A percentile compares a stretch with the other conserved stretches of the same genome.
These are phyloP conservation scores for Salix arbutifolia DNA, from an alignment of 345 rosid genomes.

Conservation along the genomic window DNA sequence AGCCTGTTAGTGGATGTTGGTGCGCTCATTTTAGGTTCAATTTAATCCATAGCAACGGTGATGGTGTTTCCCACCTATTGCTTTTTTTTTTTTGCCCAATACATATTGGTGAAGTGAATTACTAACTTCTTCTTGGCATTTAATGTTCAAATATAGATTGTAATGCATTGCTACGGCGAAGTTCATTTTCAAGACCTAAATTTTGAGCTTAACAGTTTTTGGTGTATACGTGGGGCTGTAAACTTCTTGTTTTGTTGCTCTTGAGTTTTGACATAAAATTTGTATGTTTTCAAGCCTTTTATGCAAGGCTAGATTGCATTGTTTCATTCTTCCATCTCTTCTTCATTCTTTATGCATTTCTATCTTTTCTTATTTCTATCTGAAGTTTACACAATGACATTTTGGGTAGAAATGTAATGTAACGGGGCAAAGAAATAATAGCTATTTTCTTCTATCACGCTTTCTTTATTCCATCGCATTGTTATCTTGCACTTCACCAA, in stretches of 20 bases:
- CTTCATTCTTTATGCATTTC: neutral
- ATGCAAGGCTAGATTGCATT: neutral
- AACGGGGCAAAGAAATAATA: neutral
- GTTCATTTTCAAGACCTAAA: neutral
- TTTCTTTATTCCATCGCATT: neutral
- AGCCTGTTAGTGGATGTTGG: neutral
- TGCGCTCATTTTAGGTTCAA: neutral
- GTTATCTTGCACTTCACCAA: neutral
- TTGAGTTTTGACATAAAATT: neutral
- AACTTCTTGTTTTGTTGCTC: neutral
- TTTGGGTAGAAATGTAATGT: neutral
- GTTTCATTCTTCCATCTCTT: neutral
- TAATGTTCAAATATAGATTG: neutral
- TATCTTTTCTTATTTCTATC: neutral
- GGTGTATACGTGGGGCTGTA: neutral
- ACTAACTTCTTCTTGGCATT: neutral
- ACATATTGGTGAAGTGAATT: neutral
- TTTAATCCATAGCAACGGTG: neutral
- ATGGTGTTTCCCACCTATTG: neutral
- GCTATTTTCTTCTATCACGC: neutral
- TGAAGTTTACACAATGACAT: neutral
- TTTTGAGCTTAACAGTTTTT: neutral
- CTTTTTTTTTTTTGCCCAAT: neutral
- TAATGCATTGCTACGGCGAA: neutral
- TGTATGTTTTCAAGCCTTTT: neutral